Evolutionary conservation across 2,329 filamentous ascomycete species (phyloP).

Genomic region (Scopulariopsis brevicaulis): DNA sequence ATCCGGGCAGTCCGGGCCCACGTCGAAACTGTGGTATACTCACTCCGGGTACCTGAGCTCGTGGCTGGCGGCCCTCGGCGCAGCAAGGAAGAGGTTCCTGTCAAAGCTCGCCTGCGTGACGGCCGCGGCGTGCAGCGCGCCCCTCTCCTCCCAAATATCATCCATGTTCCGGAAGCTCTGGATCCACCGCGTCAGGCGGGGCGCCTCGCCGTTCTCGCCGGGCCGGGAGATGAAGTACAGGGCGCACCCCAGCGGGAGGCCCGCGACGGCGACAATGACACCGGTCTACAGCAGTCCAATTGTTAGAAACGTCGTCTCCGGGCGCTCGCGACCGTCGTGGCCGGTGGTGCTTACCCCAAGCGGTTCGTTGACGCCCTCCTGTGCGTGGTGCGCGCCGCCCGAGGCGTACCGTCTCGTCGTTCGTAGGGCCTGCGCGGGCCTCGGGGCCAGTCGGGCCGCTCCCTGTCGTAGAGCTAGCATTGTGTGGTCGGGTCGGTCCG

Average conservation of each 20-base stretch:
- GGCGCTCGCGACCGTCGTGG: neutral
- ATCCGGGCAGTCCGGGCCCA: neutral
- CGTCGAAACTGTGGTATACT: too few species aligned
- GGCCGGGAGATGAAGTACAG: slow-evolving; percentile 38
- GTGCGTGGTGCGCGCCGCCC: slow-evolving; percentile 28
- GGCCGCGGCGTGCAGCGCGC: slow-evolving; percentile 36
- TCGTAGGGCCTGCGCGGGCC: slow-evolving; percentile 20
- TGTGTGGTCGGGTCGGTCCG: slow-evolving; percentile 9
- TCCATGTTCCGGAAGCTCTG: slow-evolving; percentile 32
- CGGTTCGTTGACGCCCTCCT: slow-evolving; percentile 37
- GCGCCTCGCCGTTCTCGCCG: slow-evolving; percentile 35
- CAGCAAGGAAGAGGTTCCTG: slow-evolving; percentile 40
- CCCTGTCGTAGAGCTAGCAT: slow-evolving; percentile 34
- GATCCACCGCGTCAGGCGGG: slow-evolving; percentile 32
- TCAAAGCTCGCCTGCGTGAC: slow-evolving; percentile 46
- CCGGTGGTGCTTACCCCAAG: slow-evolving; percentile 37
- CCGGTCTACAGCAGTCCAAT: slow-evolving; percentile 22
- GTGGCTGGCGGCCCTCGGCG: slow-evolving; percentile 29
- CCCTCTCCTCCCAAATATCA: slow-evolving; percentile 39
- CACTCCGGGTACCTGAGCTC: slow-evolving; percentile 49
- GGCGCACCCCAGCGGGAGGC: slow-evolving; percentile 29
- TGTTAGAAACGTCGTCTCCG: neutral
- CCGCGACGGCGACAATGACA: slow-evolving; percentile 33
- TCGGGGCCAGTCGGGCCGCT: slow-evolving; percentile 21
- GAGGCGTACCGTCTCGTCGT: slow-evolving; percentile 41